Percentiles rank a stretch among this genome's conserved stretches.
These are phyloP conservation scores for Ascochyta pisi DNA, from an alignment of 2,329 filamentous ascomycete species.

Conservation along the genomic window DNA sequence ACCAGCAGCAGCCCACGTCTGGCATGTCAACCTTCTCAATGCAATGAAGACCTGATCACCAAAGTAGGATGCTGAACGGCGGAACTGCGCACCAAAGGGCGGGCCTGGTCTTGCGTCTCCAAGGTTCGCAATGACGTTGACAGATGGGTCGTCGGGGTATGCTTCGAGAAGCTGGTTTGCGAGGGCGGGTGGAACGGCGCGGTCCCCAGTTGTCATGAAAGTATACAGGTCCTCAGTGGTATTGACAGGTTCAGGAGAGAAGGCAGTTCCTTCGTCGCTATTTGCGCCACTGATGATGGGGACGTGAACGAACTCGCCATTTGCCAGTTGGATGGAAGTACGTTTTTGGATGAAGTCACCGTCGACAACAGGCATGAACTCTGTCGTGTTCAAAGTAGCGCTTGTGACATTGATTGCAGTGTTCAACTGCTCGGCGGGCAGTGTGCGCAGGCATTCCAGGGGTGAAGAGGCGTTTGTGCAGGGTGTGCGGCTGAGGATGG, in stretches of 20 bases:
- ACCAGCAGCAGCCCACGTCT: constrained; percentile 58
- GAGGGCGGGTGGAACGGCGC: constrained; percentile 32
- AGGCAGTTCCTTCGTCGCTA: constrained; percentile 69
- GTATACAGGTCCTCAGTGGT: constrained; percentile 61
- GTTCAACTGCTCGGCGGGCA: constrained; percentile 67
- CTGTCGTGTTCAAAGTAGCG: constrained; percentile 31
- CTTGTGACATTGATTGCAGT: constrained; percentile 56
- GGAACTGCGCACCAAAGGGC: constrained; percentile 54
- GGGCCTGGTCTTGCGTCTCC: constrained; percentile 27
- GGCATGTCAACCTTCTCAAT: constrained; percentile 60
- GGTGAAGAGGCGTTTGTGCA: constrained; percentile 36
- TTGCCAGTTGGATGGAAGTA: constrained; percentile 61
- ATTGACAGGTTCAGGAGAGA: constrained; percentile 62
- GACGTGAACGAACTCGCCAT: constrained; percentile 68
- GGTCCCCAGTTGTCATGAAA: constrained; percentile 42
- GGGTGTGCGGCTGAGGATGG: constrained; percentile 27
- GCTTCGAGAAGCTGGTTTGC: constrained; percentile 34
- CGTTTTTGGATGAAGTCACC: constrained; percentile 63
- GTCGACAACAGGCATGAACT: constrained; percentile 58
- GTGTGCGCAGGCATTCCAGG: constrained; percentile 60
- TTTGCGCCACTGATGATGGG: constrained; percentile 70
- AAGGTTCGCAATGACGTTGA: constrained; percentile 35
- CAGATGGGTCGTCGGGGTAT: constrained; percentile 39
- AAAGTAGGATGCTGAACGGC: constrained; percentile 58
- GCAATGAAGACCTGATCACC: constrained; percentile 66